A percentile compares a stretch with the other conserved stretches of the same genome.
Evolutionary conservation across 257 asterid genomes (phyloP).

Genomic region (Verbena officinalis): DNA sequence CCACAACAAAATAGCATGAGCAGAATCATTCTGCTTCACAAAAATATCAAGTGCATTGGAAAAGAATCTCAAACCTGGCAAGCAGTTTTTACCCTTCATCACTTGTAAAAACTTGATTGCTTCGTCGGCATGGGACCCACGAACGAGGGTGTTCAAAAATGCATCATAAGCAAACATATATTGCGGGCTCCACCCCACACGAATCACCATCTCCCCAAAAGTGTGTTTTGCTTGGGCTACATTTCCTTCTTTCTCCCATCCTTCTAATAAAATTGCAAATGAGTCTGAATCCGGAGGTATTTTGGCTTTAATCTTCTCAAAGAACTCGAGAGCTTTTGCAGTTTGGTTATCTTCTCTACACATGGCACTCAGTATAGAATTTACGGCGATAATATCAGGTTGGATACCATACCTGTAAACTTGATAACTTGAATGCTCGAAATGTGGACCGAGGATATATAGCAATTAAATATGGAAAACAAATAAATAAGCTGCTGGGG

Average conservation of each 20-base stretch:
- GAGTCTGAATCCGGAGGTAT: slow-evolving; percentile 69
- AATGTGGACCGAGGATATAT: slow-evolving; percentile 16
- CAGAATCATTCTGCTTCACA: slow-evolving; percentile 54
- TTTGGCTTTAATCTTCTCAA: slow-evolving; percentile 52
- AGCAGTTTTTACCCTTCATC: slow-evolving; percentile 67
- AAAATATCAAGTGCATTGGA: slow-evolving; percentile 65
- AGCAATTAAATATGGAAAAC: slow-evolving; percentile 16
- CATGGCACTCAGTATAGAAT: slow-evolving; percentile 75
- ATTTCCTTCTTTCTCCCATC: slow-evolving; percentile 79
- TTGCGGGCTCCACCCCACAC: slow-evolving; percentile 71
- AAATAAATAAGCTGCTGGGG: too few relatives aligned
- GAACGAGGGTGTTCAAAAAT: slow-evolving; percentile 59
- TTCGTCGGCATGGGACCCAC: slow-evolving; percentile 54
- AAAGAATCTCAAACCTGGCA: slow-evolving; percentile 78
- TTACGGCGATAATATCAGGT: slow-evolving; percentile 61
- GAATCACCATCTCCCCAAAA: slow-evolving; percentile 73
- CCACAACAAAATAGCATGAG: slow-evolving; percentile 60
- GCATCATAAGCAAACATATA: slow-evolving; percentile 67
- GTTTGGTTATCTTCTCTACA: slow-evolving; percentile 62
- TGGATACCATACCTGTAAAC: slow-evolving; percentile 71
- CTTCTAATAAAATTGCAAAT: slow-evolving; percentile 72
- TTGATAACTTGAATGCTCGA: slow-evolving; percentile 36
- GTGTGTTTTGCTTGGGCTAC: slow-evolving; percentile 58
- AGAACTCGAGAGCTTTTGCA: slow-evolving; percentile 55
- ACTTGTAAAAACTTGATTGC: slow-evolving; percentile 70